These are phyloP conservation scores for Annulohypoxylon moriforme DNA, from an alignment of 495 filamentous ascomycete species.

Conservation along the genomic window DNA sequence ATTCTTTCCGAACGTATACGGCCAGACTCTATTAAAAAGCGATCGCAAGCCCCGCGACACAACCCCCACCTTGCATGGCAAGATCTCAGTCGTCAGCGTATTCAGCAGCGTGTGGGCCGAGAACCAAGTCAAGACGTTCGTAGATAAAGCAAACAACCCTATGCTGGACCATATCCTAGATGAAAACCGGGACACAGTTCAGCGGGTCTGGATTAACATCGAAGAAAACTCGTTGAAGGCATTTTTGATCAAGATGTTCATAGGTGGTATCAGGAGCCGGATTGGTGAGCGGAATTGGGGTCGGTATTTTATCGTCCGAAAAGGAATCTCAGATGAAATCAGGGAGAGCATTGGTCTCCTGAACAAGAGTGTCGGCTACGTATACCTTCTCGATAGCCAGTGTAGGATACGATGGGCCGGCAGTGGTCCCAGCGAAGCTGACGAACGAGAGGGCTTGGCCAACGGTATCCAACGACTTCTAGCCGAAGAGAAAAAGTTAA, in stretches of 20 bases:
- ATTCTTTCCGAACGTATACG: constrained; percentile 92
- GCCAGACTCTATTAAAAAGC: constrained; percentile 72
- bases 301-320: constrained; percentile 85
- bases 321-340: constrained; percentile 77
- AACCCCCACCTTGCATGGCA: constrained; percentile 74
- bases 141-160: constrained; percentile 70
- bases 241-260: constrained; percentile 76
- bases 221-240: constrained; percentile 85
- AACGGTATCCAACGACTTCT: constrained; percentile 75
- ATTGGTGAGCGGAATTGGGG: constrained; percentile 70
- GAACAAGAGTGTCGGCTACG: constrained; percentile 93
- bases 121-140: constrained; percentile 79
- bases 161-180: constrained; percentile 66
- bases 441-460: constrained; percentile 77
- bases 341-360: constrained; percentile 81
- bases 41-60: constrained; percentile 66
- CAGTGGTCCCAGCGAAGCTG: constrained; percentile 76
- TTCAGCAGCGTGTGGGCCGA: constrained; percentile 88
- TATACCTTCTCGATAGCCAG: constrained; percentile 87
- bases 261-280: constrained; percentile 66
- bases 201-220: constrained; percentile 86
- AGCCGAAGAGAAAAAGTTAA: constrained; percentile 61
- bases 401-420: constrained; percentile 96
- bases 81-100: constrained; percentile 79
- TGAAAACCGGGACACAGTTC: constrained; percentile 61